Base-by-base conservation (phyloP, 2,329 filamentous ascomycete genomes). In the Didymellaceae sp. region DNA sequence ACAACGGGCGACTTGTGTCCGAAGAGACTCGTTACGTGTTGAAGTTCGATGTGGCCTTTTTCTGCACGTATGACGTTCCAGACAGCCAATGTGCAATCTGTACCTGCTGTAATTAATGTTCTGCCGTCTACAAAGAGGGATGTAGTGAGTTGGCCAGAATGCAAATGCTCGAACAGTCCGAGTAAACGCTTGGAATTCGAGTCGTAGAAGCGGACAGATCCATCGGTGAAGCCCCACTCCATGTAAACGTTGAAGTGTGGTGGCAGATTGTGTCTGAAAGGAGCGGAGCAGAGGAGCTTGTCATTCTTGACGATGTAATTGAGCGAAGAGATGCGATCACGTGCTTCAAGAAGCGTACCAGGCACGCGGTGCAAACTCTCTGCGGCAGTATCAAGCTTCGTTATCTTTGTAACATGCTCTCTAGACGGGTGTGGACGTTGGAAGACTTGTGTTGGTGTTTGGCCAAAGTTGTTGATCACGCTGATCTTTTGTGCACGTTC, bases 401-500 rank as follows among this genome's bases (percentile, higher is more conserved):
- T 85, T 3, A 82, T 77, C 5, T 85, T 86, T 45, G 86, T 83
- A 17, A 83, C 78, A 4, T 82, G 75, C 47, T 96, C 91, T 11
- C 88, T 84, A n/a, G 83, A 76, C 3, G 89, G 86, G 72, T 99
- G 94, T 10, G 88, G 81, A 51, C 88, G 87, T 34, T 85, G 83
- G 71, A 97, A 99, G 13, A 97, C 88, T 71, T 99, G 95, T 62
- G 95, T 89, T 1, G 95, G 94, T 1, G 95, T 99, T 72, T 99
- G 94, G 0, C 94, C 94, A 72, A 99, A 99, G 63, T 97, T 97
- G 74, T 99, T 93, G 63, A 99, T 97, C 61, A 97, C 96, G 25
- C 91, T 91, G 45, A 96, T 97, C 0, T 91, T 93, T 5, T 93
- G 90, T 6, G 91, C 80, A 33, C 91, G 83, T 72, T 97, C 92